These are phyloP conservation scores for Rhamnella rubrinervis DNA, from an alignment of 331 rosid species.

Conservation along the genomic window DNA sequence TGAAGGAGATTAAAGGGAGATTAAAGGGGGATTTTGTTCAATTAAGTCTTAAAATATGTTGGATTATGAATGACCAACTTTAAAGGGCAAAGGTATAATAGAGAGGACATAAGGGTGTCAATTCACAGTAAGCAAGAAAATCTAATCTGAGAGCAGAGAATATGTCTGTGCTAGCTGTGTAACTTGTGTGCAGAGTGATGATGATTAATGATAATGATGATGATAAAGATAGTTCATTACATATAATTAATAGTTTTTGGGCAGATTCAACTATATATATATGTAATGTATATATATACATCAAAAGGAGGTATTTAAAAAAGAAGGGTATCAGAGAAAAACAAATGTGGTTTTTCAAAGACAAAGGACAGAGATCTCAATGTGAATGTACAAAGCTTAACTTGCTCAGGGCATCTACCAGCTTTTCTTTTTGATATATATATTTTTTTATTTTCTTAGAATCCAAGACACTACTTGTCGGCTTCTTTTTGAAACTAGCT, in stretches of 20 bases:
- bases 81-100: not conserved
- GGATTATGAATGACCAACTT: no score
- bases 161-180: slow-evolving; percentile 1
- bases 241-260: not conserved
- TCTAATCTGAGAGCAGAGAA: slow-evolving; percentile 21
- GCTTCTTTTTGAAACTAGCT: slow-evolving; percentile 25
- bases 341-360: not conserved
- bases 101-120: not conserved
- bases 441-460: slow-evolving; percentile 3
- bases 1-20: no score
- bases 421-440: slow-evolving; percentile 30
- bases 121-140: not conserved
- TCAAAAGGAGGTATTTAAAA: not conserved
- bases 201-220: slow-evolving; percentile 5
- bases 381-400: slow-evolving; percentile 10
- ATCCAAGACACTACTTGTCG: slow-evolving; percentile 30
- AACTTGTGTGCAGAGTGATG: no score
- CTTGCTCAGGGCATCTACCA: slow-evolving; percentile 33
- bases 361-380: slow-evolving; percentile 19
- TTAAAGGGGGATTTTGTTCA: no score
- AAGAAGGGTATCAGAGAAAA: not conserved
- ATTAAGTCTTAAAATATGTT: no score
- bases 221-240: slow-evolving; percentile 26
- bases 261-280: slow-evolving; percentile 17
- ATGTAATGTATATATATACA: not conserved